These are phyloP conservation scores for Penicillium cataractarum DNA, from an alignment of 495 filamentous ascomycete genomes.

Conservation along the genomic window DNA sequence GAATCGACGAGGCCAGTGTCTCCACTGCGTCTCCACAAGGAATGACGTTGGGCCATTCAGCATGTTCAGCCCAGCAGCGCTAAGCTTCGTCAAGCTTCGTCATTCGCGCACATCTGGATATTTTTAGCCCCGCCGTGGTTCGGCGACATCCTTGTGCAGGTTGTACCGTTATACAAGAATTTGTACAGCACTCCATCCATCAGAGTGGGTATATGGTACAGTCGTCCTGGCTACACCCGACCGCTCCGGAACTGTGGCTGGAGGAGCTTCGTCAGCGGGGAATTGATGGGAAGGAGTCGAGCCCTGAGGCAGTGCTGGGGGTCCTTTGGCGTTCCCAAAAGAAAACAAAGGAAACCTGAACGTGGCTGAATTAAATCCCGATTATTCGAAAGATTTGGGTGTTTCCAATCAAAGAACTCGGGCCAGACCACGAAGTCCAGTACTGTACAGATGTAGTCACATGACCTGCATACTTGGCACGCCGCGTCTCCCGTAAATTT, in stretches of 20 bases:
- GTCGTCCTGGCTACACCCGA: background rate
- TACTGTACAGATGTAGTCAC: constrained; percentile 5
- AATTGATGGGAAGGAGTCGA: background rate
- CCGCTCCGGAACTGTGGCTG: background rate
- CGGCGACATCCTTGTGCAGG: background rate
- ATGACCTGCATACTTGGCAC: constrained; percentile 12
- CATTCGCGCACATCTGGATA: constrained; percentile 16
- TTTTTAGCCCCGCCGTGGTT: constrained; percentile 5
- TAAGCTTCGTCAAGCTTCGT: constrained; percentile 30
- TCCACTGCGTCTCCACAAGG: background rate
- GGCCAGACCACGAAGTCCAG: background rate
- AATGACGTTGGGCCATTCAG: background rate
- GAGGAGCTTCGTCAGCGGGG: background rate
- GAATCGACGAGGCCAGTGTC: background rate
- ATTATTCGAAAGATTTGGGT: background rate
- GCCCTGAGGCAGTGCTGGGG: background rate
- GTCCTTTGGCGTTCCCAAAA: background rate
- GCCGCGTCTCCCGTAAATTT: constrained; percentile 8
- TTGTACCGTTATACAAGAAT: background rate
- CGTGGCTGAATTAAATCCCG: background rate
- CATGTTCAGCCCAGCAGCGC: constrained; percentile 11
- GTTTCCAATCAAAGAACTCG: background rate
- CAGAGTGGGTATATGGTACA: background rate
- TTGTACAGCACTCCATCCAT: background rate
- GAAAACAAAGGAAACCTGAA: background rate